These are phyloP conservation scores for Punica granatum DNA, from an alignment of 345 rosid genomes.

Conservation along the genomic window DNA sequence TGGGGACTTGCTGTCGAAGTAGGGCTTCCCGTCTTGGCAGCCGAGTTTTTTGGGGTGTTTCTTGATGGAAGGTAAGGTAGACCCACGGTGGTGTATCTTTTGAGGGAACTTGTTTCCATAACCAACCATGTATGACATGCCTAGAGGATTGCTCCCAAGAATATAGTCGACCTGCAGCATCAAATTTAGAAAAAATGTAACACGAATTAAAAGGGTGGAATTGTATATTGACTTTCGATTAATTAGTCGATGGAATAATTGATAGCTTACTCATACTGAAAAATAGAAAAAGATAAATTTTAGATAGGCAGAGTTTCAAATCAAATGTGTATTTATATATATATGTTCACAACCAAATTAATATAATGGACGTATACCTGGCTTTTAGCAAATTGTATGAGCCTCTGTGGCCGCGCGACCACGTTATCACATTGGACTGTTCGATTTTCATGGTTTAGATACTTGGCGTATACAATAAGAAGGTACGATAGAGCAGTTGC, in stretches of 20 bases:
- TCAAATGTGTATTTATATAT: too few species aligned
- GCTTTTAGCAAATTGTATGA: constrained; percentile 26
- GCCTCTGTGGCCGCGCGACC: constrained; percentile 21
- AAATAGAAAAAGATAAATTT: too few species aligned
- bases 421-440: constrained; percentile 24
- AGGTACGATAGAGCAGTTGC: constrained; percentile 41
- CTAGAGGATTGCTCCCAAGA: constrained; percentile 67
- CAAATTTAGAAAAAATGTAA: neutral
- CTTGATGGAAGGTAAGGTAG: constrained; percentile 51
- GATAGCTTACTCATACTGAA: too few species aligned
- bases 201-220: too few species aligned
- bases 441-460: constrained; percentile 15
- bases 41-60: constrained; percentile 28
- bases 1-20: constrained; percentile 25
- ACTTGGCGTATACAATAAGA: constrained; percentile 37
- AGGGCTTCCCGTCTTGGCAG: constrained; percentile 47
- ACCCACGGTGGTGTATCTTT: constrained; percentile 69
- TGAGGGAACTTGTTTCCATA: constrained; percentile 53
- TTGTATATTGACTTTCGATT: too few species aligned
- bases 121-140: constrained; percentile 86
- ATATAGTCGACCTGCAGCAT: constrained; percentile 60
- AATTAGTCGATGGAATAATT: too few species aligned
- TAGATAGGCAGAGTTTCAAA: too few species aligned
- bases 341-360: too few species aligned
- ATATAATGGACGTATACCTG: too few species aligned